Evolutionary conservation across 192 early-diverging fungal genomes (phyloP), one percentile per base, ranked within the genome.

Genomic region (Spinellus fusiger): DNA sequence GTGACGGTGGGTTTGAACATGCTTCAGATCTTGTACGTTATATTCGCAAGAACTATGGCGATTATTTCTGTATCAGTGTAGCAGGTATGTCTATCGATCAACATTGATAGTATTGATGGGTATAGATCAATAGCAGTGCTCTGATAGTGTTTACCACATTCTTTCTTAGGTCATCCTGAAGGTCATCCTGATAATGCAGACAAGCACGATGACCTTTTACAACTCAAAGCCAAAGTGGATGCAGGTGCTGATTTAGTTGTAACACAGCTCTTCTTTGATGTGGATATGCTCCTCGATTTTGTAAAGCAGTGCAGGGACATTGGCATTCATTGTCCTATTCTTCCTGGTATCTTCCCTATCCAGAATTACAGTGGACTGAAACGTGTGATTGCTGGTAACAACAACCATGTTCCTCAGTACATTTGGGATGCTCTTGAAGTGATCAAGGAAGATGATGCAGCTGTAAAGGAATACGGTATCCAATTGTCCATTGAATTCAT

Each of bases 361-460:
- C 93, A 95, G 75, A 90, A 80, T 65, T 96, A 93, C 69, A 85
- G 81, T 49, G 91, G 94, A 49, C 93, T 98, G 78, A 89, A 92
- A 77, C 79, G 91, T 63, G 93, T 96, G 83, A 91, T 92, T 48
- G 81, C 88, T 12, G 85, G 93, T 51, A 88, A 89, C 67, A 89
- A 91, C 64, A 93, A 90, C 62, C 69, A 64, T 59, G 92, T 98
- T n/a, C 96, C 96, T 55, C 74, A 89, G 62, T 71, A 86, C 60
- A 88, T 98, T 63, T 79, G 81, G 74, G 84, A 87, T 49, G 90
- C 80, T 16, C 79, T 98, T 56, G 96, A 95, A 69, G 87, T 89
- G 27, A 98, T 98, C 85, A 96, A 98, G 84, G 96, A 98, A 55
- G 93, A 98, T 62, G 96, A 98, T 76, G 88, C 90, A 70, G 94